A percentile compares a stretch with the other conserved stretches of the same genome.
Evolutionary conservation across 169 alveolate genomes (phyloP).

Genomic region (Cryptosporidium viatorum): DNA sequence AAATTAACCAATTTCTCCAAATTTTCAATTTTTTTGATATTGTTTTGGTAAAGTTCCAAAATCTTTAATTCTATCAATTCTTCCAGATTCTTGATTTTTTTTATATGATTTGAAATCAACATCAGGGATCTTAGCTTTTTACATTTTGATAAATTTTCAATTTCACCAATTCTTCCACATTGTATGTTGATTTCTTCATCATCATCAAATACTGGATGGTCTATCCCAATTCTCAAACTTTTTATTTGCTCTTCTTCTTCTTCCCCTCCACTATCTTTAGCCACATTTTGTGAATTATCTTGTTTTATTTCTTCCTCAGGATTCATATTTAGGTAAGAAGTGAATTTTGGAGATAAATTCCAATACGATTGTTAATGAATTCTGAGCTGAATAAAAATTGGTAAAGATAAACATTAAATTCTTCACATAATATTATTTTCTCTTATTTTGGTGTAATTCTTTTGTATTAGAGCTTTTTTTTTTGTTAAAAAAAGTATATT

Average conservation of each 20-base stretch:
- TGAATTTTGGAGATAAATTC: background rate
- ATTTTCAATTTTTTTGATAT: conserved; percentile 82
- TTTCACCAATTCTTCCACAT: conserved; percentile 77
- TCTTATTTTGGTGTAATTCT: background rate
- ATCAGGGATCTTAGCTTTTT: conserved; percentile 40
- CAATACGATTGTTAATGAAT: no score
- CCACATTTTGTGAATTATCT: background rate
- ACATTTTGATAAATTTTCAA: conserved; percentile 65
- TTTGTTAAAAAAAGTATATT: background rate
- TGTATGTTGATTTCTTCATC: conserved; percentile 77
- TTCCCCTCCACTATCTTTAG: background rate
- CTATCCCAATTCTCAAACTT: conserved; percentile 76
- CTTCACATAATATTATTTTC: background rate
- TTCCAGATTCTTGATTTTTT: conserved; percentile 83
- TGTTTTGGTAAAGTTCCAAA: conserved; percentile 87
- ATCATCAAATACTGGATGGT: conserved; percentile 68
- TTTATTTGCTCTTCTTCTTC: background rate
- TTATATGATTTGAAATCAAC: conserved; percentile 84
- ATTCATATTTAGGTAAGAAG: background rate
- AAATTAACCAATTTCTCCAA: conserved; percentile 80
- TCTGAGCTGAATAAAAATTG: background rate
- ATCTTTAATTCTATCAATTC: conserved; percentile 77
- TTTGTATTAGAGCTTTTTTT: no score
- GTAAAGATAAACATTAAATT: background rate
- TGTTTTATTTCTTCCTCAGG: background rate